Percentiles rank a stretch among this genome's conserved stretches.
Conservation (phyloP, 2,329 filamentous ascomycete species). For the Apiospora rasikravindrae region DNA sequence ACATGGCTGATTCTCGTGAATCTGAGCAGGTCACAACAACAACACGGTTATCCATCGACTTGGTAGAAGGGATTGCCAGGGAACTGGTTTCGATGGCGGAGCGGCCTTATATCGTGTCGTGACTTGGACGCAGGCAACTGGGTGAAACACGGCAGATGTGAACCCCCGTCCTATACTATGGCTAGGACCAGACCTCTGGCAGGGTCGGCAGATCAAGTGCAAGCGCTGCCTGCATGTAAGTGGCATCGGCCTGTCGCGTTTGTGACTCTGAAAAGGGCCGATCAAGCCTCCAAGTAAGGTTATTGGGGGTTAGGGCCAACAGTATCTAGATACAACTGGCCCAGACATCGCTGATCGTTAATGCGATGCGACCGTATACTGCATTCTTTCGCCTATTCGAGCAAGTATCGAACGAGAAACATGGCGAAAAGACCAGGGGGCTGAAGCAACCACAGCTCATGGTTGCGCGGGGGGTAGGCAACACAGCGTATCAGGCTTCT, state of each 20-base stretch:
- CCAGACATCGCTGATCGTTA: not conserved
- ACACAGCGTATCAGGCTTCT: not conserved
- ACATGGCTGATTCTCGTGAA: not conserved
- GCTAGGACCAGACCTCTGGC: not conserved
- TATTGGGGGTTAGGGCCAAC: not conserved
- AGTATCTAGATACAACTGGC: not conserved
- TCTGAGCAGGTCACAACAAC: slow-evolving; percentile 25
- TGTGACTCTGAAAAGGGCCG: not conserved
- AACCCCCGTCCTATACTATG: not conserved
- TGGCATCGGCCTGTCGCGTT: not conserved
- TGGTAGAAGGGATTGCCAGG: not conserved
- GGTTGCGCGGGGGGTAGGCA: not conserved
- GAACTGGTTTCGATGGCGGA: not conserved
- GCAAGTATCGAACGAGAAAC: not conserved
- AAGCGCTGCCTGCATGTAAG: slow-evolving; percentile 11
- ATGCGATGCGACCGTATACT: not conserved
- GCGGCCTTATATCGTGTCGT: not conserved
- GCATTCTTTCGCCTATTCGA: not conserved
- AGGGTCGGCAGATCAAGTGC: not conserved
- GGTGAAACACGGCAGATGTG: slow-evolving; percentile 2
- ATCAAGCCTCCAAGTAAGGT: not conserved
- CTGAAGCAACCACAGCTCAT: not conserved
- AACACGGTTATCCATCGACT: not conserved
- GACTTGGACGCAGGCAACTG: not conserved
- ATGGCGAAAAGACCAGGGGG: not conserved